Conservation (phyloP, 805 yeast genomes). For the Schwanniomyces occidentalis region DNA sequence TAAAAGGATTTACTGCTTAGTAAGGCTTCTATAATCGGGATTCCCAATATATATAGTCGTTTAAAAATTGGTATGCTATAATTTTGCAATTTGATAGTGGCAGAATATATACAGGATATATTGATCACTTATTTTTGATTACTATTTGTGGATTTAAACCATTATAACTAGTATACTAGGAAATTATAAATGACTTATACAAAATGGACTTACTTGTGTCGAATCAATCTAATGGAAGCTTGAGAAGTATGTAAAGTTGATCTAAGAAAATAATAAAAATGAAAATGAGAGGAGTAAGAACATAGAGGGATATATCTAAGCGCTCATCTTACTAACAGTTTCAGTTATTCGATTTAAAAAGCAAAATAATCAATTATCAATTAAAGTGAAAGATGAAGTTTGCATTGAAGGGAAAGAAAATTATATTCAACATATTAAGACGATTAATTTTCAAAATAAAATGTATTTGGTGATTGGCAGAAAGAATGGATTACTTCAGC, state of each 20-base stretch:
- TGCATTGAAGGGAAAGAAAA: constrained; percentile 13
- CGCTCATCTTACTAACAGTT: constrained; percentile 15
- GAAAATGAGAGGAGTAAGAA: not conserved
- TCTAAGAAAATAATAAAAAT: not conserved
- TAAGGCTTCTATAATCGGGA: too few relatives aligned
- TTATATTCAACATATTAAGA: constrained; percentile 21
- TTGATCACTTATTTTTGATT: too few relatives aligned
- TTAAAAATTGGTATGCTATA: too few relatives aligned
- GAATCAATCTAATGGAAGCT: constrained; percentile 16
- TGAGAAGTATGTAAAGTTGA: constrained; percentile 20
- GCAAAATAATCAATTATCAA: constrained; percentile 6
- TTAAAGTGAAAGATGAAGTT: constrained; percentile 16
- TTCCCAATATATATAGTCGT: too few relatives aligned
- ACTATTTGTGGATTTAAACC: too few relatives aligned
- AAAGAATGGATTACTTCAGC: constrained; percentile 28
- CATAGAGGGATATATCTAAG: constrained; percentile 2
- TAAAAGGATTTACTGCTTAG: too few relatives aligned
- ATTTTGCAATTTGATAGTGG: too few relatives aligned
- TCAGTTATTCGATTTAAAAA: constrained; percentile 17
- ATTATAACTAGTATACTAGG: too few relatives aligned
- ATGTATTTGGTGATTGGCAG: constrained; percentile 25
- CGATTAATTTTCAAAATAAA: constrained; percentile 19
- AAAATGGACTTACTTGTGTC: constrained; percentile 18
- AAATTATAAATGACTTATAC: not conserved
- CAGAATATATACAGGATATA: too few relatives aligned